Percentiles rank a stretch among this genome's conserved stretches.
These are phyloP conservation scores for Jatropha multifida DNA, from an alignment of 441 rosid genomes.

Conservation along the genomic window DNA sequence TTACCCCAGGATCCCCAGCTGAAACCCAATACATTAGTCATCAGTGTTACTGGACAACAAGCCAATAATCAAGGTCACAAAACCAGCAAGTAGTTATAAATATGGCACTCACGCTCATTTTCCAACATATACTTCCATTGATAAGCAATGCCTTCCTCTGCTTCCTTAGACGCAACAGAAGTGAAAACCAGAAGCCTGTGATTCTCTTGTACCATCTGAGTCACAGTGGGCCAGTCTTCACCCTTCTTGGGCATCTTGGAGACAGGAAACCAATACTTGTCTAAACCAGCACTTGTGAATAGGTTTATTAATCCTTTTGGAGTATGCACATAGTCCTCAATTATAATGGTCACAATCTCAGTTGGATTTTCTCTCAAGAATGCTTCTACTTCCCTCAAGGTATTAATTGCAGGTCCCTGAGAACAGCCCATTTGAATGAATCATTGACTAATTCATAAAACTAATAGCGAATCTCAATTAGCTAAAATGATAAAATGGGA, in stretches of 20 bases:
- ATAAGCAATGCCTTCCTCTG: slow-evolving; percentile 95
- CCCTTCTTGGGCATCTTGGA: slow-evolving; percentile 85
- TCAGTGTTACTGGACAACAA: slow-evolving; percentile 11
- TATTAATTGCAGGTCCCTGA: slow-evolving; percentile 88
- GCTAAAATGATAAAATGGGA: slow-evolving; percentile 2
- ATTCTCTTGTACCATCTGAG: slow-evolving; percentile 77
- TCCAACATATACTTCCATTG: slow-evolving; percentile 91
- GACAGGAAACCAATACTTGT: slow-evolving; percentile 79
- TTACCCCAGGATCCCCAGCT: slow-evolving; percentile 97
- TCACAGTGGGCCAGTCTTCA: slow-evolving; percentile 90
- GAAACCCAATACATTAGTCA: slow-evolving; percentile 28
- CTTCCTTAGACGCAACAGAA: slow-evolving; percentile 84
- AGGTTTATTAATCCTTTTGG: slow-evolving; percentile 76
- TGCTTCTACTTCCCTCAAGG: slow-evolving; percentile 79
- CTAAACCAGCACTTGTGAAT: slow-evolving; percentile 73
- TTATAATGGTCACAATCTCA: slow-evolving; percentile 79
- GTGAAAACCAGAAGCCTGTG: slow-evolving; percentile 84
- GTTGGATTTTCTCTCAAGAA: slow-evolving; percentile 73
- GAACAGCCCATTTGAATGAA: slow-evolving; percentile 14
- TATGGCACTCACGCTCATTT: slow-evolving; percentile 60
- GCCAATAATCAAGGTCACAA: neutral
- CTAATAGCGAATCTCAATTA: slow-evolving; percentile 8
- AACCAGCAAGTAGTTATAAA: neutral
- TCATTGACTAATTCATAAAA: slow-evolving; percentile 13
- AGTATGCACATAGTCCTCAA: slow-evolving; percentile 88